phyloP scores from a whole-genome alignment of 768 basidiomycete genomes.

The Jaapia argillacea region DNA sequence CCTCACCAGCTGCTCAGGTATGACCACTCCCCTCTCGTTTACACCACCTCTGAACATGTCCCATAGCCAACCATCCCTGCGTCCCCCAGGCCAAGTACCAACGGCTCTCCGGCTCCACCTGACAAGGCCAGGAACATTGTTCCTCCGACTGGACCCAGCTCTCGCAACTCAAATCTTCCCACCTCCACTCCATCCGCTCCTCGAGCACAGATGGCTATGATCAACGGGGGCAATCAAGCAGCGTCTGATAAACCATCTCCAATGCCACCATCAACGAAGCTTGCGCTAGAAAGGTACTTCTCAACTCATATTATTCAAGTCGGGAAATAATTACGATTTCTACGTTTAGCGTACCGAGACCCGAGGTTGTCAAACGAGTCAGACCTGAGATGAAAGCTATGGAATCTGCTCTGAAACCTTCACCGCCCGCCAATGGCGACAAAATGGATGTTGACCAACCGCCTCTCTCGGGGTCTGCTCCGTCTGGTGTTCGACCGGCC shows the following conservation, averaged over 20 bases:
- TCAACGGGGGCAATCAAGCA: conserved; percentile 16
- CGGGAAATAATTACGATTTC: conserved; percentile 6
- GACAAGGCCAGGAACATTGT: background rate
- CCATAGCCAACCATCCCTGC: conserved; percentile 1
- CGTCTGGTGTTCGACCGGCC: conserved; percentile 1
- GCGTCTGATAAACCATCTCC: conserved; percentile 20
- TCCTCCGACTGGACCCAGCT: background rate
- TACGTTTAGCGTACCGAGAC: conserved; percentile 52
- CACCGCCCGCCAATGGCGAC: too few species aligned
- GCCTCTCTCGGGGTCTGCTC: background rate
- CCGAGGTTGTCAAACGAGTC: conserved; percentile 68
- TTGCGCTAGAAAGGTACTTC: conserved; percentile 57
- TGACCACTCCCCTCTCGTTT: too few species aligned
- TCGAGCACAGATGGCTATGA: conserved; percentile 36
- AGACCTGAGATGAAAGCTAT: conserved; percentile 24
- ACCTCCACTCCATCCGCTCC: conserved; percentile 44
- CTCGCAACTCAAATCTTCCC: conserved; percentile 14
- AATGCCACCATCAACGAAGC: conserved; percentile 32
- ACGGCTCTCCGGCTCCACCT: background rate
- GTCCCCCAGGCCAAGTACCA: conserved; percentile 15
- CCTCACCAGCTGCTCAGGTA: conserved; percentile 24
- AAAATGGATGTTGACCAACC: conserved; percentile 30
- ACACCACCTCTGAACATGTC: background rate
- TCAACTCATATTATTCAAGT: background rate
- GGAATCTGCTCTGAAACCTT: too few species aligned